Conservation (phyloP, 495 filamentous ascomycete species). For the Xylaria acuta region DNA sequence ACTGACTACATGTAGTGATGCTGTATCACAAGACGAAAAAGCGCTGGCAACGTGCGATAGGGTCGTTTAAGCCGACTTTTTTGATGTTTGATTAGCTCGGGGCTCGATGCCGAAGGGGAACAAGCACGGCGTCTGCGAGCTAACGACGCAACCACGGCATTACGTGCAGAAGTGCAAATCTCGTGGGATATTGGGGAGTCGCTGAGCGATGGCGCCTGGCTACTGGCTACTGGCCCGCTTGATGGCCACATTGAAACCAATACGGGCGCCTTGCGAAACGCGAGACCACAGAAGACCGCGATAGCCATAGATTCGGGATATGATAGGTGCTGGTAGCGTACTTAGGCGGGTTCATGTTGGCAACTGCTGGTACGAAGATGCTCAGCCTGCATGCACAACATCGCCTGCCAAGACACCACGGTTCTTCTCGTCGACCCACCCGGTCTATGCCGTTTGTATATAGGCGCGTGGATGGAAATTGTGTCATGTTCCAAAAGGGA, state of each 20-base stretch:
- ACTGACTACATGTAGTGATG: slow-evolving; percentile 18
- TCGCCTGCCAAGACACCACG: slow-evolving; percentile 7
- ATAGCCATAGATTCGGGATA: neutral
- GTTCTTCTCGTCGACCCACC: neutral
- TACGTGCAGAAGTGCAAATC: slow-evolving; percentile 11
- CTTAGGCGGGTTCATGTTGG: neutral
- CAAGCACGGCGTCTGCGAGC: neutral
- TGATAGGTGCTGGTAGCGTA: slow-evolving; percentile 3
- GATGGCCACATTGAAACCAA: slow-evolving; percentile 18
- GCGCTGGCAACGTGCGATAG: slow-evolving; percentile 22
- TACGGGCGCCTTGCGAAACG: slow-evolving; percentile 21
- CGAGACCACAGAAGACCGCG: neutral
- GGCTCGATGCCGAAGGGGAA: neutral
- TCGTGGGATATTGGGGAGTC: slow-evolving; percentile 1
- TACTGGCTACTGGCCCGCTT: slow-evolving; percentile 7
- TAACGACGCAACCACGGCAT: slow-evolving; percentile 21
- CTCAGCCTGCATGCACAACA: slow-evolving; percentile 26
- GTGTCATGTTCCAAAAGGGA: slow-evolving; percentile 1
- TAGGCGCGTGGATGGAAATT: slow-evolving; percentile 4
- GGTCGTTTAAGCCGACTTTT: slow-evolving; percentile 7
- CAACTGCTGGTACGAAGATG: slow-evolving; percentile 20
- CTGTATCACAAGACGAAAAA: slow-evolving; percentile 23
- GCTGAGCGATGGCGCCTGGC: slow-evolving; percentile 6
- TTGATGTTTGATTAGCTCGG: slow-evolving; percentile 17
- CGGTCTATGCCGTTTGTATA: neutral